These are phyloP conservation scores for Corylus americana DNA, from an alignment of 306 rosid genomes.

Conservation along the genomic window DNA sequence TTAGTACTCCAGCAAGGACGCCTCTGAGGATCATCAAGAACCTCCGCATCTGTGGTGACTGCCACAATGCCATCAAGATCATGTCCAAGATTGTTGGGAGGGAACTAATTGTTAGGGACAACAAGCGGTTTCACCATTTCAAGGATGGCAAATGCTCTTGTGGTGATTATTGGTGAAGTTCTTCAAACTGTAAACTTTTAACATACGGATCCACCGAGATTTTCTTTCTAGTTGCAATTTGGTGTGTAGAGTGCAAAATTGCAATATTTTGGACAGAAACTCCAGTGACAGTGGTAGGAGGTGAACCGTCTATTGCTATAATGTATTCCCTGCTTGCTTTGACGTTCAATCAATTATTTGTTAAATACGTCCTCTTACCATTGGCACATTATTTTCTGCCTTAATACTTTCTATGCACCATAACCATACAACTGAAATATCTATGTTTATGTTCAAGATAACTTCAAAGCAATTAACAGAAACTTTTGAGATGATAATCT, in stretches of 20 bases:
- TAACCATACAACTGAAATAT: neutral
- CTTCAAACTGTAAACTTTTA: conserved; percentile 9
- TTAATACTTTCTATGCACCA: neutral
- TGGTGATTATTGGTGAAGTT: conserved; percentile 86
- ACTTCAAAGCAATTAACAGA: neutral
- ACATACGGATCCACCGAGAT: conserved; percentile 13
- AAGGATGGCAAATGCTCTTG: conserved; percentile 90
- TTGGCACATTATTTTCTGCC: neutral
- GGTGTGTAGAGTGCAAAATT: conserved; percentile 25
- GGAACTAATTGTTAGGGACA: conserved; percentile 75
- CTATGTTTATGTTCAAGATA: neutral
- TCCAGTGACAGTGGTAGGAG: conserved; percentile 20
- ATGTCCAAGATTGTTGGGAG: conserved; percentile 89
- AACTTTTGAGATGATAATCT: neutral
- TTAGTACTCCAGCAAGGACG: conserved; percentile 79
- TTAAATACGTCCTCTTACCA: conserved; percentile 13
- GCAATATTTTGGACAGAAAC: conserved; percentile 23
- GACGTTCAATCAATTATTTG: conserved; percentile 28
- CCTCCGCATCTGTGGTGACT: conserved; percentile 80
- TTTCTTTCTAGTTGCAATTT: conserved; percentile 17
- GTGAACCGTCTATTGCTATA: conserved; percentile 34
- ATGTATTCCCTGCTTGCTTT: conserved; percentile 27
- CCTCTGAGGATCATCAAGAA: conserved; percentile 88
- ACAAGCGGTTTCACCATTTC: conserved; percentile 87
- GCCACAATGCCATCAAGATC: conserved; percentile 91